These are phyloP conservation scores for Colletotrichum lentis DNA, from an alignment of 2,329 filamentous ascomycete genomes.

Conservation along the genomic window DNA sequence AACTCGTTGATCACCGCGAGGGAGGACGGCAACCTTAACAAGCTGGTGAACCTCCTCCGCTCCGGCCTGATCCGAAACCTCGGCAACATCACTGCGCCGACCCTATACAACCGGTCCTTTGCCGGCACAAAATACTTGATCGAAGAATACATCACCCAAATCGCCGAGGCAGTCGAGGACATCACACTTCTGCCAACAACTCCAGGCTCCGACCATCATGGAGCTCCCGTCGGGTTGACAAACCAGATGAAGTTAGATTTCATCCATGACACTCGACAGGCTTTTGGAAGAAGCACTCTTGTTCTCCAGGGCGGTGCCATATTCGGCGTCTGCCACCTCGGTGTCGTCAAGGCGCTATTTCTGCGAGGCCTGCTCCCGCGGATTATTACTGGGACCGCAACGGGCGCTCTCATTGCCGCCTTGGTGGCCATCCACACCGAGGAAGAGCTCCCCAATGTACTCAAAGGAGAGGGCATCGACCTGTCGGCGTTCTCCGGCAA, in stretches of 20 bases:
- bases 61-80: constrained; percentile 84
- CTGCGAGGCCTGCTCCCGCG: constrained; percentile 81
- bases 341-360: constrained; percentile 88
- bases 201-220: constrained; percentile 50
- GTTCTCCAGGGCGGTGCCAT: constrained; percentile 91
- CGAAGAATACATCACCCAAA: constrained; percentile 87
- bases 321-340: constrained; percentile 89
- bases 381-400: constrained; percentile 91
- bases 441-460: constrained; percentile 79
- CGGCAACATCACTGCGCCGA: constrained; percentile 86
- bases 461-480: constrained; percentile 83
- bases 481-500: constrained; percentile 73
- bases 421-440: constrained; percentile 88
- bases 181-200: constrained; percentile 73
- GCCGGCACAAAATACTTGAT: constrained; percentile 90
- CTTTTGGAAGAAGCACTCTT: constrained; percentile 85
- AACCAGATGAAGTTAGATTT: constrained; percentile 85
- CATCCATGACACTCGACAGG: constrained; percentile 85
- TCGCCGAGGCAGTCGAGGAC: constrained; percentile 81
- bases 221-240: constrained; percentile 57
- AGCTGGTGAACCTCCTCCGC: constrained; percentile 80
- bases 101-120: constrained; percentile 84
- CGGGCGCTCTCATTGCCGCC: constrained; percentile 87
- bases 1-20: constrained; percentile 74
- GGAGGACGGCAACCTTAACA: constrained; percentile 75